phyloP scores from a whole-genome alignment of 2,329 filamentous ascomycete species.

The Hymenoscyphus linearis region DNA sequence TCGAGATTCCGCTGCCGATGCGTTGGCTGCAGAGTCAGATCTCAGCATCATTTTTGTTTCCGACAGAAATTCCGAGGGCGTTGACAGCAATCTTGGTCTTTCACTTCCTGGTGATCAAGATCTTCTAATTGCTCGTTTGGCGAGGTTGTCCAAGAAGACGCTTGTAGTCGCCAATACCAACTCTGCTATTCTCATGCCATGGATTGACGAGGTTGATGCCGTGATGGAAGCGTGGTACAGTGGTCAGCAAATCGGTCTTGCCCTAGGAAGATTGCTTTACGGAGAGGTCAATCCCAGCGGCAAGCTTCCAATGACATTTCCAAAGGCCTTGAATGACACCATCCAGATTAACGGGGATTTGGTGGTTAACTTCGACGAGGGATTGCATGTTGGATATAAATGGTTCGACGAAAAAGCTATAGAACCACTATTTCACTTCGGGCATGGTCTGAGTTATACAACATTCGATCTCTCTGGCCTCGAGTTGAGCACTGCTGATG shows the following conservation, averaged over 20 bases:
- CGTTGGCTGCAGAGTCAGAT: conserved; percentile 5
- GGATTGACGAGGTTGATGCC: conserved; percentile 38
- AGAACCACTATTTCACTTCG: conserved; percentile 53
- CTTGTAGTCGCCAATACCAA: conserved; percentile 56
- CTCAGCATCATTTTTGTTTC: conserved; percentile 20
- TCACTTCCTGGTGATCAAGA: conserved; percentile 10
- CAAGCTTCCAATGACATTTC: conserved; percentile 50
- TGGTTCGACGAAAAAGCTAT: conserved; percentile 55
- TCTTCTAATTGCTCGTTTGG: background rate
- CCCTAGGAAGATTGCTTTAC: conserved; percentile 56
- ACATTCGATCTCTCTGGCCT: background rate
- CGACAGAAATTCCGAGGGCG: conserved; percentile 17
- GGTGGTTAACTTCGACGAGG: conserved; percentile 55
- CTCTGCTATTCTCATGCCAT: conserved; percentile 51
- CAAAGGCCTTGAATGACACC: conserved; percentile 48
- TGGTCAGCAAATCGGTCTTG: conserved; percentile 60
- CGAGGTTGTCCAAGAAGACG: conserved; percentile 46
- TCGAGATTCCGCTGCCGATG: background rate
- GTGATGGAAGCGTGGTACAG: conserved; percentile 43
- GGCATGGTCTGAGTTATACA: conserved; percentile 41
- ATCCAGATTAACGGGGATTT: conserved; percentile 58
- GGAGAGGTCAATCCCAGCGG: conserved; percentile 55
- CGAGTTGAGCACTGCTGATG: background rate
- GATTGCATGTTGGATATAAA: conserved; percentile 58
- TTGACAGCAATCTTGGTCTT: conserved; percentile 16